phyloP scores from a whole-genome alignment of 2,329 filamentous ascomycete genomes.

The Calonectria fujianensis region DNA sequence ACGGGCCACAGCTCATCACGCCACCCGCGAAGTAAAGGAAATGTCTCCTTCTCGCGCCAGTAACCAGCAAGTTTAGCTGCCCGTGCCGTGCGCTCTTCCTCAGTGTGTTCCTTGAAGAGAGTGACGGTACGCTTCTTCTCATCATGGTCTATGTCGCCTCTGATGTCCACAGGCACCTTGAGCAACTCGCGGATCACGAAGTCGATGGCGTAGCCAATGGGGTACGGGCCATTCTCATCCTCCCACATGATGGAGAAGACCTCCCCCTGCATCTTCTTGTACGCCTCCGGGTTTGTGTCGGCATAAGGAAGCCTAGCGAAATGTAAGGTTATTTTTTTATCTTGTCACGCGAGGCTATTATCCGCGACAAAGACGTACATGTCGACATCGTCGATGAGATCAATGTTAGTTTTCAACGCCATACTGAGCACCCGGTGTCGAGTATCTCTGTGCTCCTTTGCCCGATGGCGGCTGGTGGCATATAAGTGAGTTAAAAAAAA shows the following conservation, averaged over 20 bases:
- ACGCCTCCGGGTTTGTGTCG: conserved; percentile 74
- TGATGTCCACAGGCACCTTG: conserved; percentile 68
- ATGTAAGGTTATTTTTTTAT: conserved; percentile 26
- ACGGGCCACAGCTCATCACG: conserved; percentile 87
- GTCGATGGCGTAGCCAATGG: conserved; percentile 77
- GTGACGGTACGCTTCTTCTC: conserved; percentile 76
- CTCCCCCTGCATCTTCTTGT: conserved; percentile 73
- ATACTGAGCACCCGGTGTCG: conserved; percentile 37
- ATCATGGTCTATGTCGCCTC: conserved; percentile 78
- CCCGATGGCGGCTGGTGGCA: no score
- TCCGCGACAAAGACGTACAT: conserved; percentile 41
- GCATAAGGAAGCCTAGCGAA: conserved; percentile 84
- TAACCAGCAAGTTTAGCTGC: conserved; percentile 75
- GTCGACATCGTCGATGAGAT: conserved; percentile 53
- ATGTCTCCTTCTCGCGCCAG: conserved; percentile 82
- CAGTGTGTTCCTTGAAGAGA: conserved; percentile 75
- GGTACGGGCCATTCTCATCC: conserved; percentile 76
- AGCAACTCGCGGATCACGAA: conserved; percentile 70
- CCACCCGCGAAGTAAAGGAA: conserved; percentile 86
- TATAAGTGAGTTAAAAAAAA: conserved; percentile 19
- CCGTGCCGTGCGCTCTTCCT: conserved; percentile 76
- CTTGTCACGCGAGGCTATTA: background rate
- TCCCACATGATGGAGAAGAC: conserved; percentile 81
- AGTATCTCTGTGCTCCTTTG: background rate
- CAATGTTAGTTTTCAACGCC: conserved; percentile 51